Evolutionary conservation across 257 asterid species (phyloP).

Genomic region (Apocynum venetum): DNA sequence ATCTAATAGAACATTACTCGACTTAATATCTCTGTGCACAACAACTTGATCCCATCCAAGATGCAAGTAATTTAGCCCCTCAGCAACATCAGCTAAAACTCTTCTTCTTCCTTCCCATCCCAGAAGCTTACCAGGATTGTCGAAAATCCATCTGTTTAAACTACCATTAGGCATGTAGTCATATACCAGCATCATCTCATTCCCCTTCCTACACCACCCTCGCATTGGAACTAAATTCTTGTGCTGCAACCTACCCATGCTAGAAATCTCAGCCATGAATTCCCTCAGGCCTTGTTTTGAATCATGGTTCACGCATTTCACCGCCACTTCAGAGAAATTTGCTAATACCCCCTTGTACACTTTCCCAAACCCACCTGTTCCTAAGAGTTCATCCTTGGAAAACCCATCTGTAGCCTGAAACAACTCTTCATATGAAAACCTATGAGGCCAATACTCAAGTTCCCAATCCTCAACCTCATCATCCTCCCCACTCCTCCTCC

Average conservation of each 20-base stretch:
- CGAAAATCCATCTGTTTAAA: constrained; percentile 73
- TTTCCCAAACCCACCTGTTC: constrained; percentile 78
- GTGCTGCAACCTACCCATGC: constrained; percentile 79
- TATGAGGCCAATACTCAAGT: constrained; percentile 83
- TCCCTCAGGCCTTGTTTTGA: constrained; percentile 79
- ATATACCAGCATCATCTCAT: constrained; percentile 57
- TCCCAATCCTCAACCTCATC: constrained; percentile 86
- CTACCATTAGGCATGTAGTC: constrained; percentile 86
- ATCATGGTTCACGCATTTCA: constrained; percentile 75
- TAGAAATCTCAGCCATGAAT: constrained; percentile 88
- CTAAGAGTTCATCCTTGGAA: constrained; percentile 46
- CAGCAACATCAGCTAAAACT: constrained; percentile 65
- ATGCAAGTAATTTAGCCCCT: constrained; percentile 71
- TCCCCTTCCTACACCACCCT: constrained; percentile 83
- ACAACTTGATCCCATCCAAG: constrained; percentile 85
- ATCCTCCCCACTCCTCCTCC: constrained; percentile 44
- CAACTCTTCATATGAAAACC: constrained; percentile 64
- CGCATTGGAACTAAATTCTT: constrained; percentile 75
- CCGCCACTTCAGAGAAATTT: constrained; percentile 56
- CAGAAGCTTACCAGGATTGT: constrained; percentile 46
- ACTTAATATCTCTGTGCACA: constrained; percentile 79
- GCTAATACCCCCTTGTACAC: constrained; percentile 56
- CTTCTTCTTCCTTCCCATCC: constrained; percentile 59
- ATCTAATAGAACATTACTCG: constrained; percentile 74
- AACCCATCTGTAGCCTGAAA: constrained; percentile 52